These are phyloP conservation scores for Nitzschia inconspicua DNA, from an alignment of 108 stramenopile genomes.

Conservation along the genomic window DNA sequence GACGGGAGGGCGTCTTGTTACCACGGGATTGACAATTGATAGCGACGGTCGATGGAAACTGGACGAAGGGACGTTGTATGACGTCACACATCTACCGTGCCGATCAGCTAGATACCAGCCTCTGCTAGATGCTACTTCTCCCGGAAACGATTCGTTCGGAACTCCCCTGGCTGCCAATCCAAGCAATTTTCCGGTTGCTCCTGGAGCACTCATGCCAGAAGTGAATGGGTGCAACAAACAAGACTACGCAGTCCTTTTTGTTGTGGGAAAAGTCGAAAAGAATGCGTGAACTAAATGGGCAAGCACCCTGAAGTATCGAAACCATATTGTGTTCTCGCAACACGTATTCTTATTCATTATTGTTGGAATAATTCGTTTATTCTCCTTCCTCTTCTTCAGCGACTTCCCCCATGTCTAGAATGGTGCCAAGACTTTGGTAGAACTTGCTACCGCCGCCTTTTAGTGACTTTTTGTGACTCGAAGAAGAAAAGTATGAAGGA, in stretches of 20 bases:
- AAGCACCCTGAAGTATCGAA: too few relatives aligned
- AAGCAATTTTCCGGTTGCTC: constrained; percentile 55
- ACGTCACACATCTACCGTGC: constrained; percentile 74
- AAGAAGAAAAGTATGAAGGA: background rate
- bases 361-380: too few relatives aligned
- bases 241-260: constrained; percentile 70
- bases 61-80: constrained; percentile 52
- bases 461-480: background rate
- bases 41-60: constrained; percentile 46
- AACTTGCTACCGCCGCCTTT: background rate
- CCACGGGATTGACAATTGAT: constrained; percentile 47
- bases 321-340: too few relatives aligned
- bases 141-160: constrained; percentile 14
- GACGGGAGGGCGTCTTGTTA: constrained; percentile 53
- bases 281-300: too few relatives aligned
- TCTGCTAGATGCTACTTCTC: constrained; percentile 4
- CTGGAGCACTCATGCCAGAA: constrained; percentile 62
- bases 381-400: constrained; percentile 28
- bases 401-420: constrained; percentile 28
- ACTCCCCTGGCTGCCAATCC: constrained; percentile 36
- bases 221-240: constrained; percentile 49
- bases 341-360: too few relatives aligned
- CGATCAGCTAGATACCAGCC: constrained; percentile 55
- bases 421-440: constrained; percentile 15
- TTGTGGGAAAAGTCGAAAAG: constrained; percentile 50